These are phyloP conservation scores for Hyaloscypha finlandica DNA, from an alignment of 495 filamentous ascomycete genomes.

Conservation along the genomic window DNA sequence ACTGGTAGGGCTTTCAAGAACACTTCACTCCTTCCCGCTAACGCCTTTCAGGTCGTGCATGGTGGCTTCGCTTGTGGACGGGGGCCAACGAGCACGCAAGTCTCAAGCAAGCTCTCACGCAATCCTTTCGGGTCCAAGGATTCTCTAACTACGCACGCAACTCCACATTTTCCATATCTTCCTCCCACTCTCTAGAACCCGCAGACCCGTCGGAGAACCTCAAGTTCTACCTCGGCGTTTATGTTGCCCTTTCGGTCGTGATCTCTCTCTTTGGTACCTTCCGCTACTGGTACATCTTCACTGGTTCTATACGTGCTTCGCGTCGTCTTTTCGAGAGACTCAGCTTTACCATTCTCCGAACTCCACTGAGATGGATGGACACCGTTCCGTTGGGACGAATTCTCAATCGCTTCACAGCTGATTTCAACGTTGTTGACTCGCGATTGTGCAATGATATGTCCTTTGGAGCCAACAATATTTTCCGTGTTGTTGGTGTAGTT, in stretches of 20 bases:
- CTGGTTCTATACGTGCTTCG: slow-evolving; percentile 33
- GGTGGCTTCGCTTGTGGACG: slow-evolving; percentile 76
- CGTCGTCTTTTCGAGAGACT: slow-evolving; percentile 30
- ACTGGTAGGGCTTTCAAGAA: slow-evolving; percentile 43
- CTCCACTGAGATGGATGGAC: slow-evolving; percentile 77
- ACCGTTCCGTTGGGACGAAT: slow-evolving; percentile 78
- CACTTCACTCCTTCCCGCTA: slow-evolving; percentile 16
- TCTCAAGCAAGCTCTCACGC: slow-evolving; percentile 23
- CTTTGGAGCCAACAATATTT: slow-evolving; percentile 52
- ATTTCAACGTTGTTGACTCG: slow-evolving; percentile 73
- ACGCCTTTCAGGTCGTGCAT: slow-evolving; percentile 47
- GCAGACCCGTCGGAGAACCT: slow-evolving; percentile 37
- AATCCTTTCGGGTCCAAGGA: slow-evolving; percentile 42
- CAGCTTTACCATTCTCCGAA: slow-evolving; percentile 64
- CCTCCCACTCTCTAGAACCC: background rate
- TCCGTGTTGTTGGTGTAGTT: slow-evolving; percentile 59
- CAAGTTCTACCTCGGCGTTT: slow-evolving; percentile 66
- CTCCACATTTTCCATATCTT: slow-evolving; percentile 27
- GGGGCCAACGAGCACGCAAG: slow-evolving; percentile 39
- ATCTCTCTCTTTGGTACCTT: slow-evolving; percentile 27
- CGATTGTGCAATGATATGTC: slow-evolving; percentile 60
- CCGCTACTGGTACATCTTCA: slow-evolving; percentile 31
- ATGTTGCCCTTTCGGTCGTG: slow-evolving; percentile 59
- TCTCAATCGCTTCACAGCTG: slow-evolving; percentile 77
- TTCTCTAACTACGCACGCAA: slow-evolving; percentile 24